Percentiles rank a stretch among this genome's conserved stretches.
These are phyloP conservation scores for Apiospora aurea DNA, from an alignment of 2,329 filamentous ascomycete genomes.

Conservation along the genomic window DNA sequence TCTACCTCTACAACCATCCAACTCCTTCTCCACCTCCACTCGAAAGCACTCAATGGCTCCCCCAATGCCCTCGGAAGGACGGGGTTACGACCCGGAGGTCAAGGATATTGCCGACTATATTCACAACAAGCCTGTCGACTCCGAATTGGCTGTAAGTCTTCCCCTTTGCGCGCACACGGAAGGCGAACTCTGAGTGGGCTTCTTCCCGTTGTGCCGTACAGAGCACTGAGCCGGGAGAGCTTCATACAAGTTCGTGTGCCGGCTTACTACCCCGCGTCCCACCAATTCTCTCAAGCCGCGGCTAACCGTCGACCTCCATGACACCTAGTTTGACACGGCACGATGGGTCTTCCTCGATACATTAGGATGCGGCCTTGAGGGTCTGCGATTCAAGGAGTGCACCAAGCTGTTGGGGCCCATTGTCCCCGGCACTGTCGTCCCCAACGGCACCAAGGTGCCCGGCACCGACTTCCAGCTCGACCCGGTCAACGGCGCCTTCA, in stretches of 20 bases:
- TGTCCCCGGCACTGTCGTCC: constrained; percentile 88
- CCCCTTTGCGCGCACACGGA: not conserved
- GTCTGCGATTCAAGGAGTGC: constrained; percentile 94
- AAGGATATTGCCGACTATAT: constrained; percentile 95
- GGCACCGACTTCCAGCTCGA: constrained; percentile 95
- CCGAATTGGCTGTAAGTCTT: constrained; percentile 84
- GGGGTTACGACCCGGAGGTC: constrained; percentile 89
- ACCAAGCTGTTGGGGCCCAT: constrained; percentile 91
- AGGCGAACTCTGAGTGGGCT: not conserved
- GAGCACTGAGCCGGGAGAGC: not conserved
- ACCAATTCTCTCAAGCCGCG: constrained; percentile 27
- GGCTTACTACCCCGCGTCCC: constrained; percentile 31
- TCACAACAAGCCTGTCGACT: constrained; percentile 89
- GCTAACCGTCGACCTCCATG: constrained; percentile 36
- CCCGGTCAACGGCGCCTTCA: constrained; percentile 95
- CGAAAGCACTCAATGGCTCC: constrained; percentile 57
- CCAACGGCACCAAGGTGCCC: constrained; percentile 89
- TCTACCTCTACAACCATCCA: constrained; percentile 37
- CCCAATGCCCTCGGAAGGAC: constrained; percentile 56
- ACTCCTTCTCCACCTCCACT: constrained; percentile 58
- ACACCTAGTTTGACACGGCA: constrained; percentile 84
- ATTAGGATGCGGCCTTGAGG: constrained; percentile 94
- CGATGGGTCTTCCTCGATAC: constrained; percentile 97
- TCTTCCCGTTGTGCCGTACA: not conserved
- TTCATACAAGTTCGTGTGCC: not conserved